Base-by-base conservation (phyloP, 108 stramenopile species). In the Epipyxis sp. region DNA sequence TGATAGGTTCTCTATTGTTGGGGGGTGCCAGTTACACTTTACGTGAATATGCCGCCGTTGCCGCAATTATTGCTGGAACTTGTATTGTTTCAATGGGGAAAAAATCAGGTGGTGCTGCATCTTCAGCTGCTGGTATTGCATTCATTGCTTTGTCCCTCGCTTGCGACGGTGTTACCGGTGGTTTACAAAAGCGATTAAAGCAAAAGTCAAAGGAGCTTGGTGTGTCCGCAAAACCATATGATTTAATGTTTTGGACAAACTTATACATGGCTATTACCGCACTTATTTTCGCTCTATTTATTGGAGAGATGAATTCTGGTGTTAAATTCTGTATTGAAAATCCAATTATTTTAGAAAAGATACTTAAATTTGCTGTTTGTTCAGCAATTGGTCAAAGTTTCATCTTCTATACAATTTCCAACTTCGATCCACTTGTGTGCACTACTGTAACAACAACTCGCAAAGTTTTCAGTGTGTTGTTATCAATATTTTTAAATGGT, bases 361-460 rank as follows among this genome's bases (percentile, higher is more conserved):
- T 95, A 67, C 77, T 90, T 80, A 91, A 90, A 72, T 98, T 97
- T 82, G 89, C 94, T 39, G 59, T 92, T 32, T 94, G 95, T 81
- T 93, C 93, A 1, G 96, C 98, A 13, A 87, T 94, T 40, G 98
- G 98, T 1, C 98, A 99, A 85, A 93, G 91, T 76, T 97, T 97
- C 87, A 97, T 99, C 87, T 99, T 97, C 82, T 95, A 92, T 87
- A 97, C 95, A 40, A 94, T 99, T 90, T 90, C 93, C 79, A 92
- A 91, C 87, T 97, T 97, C 83, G 96, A 95, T 81, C 94, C 98
- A 29, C 87, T 97, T 42, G 87, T 95, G 58, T 80, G 92, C 71
- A 94, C 95, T 30, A 99, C 98, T 45, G 92, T 99, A 43, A 99
- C 98, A 42, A 99, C 98, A 2, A 97, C 96, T 27, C 86, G 98